A percentile compares a stretch with the other conserved stretches of the same genome.
These are phyloP conservation scores for Trichoderma sp. DNA, from an alignment of 2,329 filamentous ascomycete species.

Conservation along the genomic window DNA sequence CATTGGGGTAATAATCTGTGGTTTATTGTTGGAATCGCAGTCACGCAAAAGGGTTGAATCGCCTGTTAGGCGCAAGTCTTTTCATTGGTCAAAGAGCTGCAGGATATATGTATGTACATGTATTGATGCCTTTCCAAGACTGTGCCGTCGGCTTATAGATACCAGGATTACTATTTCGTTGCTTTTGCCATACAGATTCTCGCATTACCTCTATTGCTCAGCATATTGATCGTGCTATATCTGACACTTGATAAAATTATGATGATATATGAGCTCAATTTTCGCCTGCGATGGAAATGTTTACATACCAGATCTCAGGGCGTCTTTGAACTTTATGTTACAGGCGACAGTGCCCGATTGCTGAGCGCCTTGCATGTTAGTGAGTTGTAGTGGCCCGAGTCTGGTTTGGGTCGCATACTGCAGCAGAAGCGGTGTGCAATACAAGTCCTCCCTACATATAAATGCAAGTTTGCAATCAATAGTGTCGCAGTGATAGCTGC, in stretches of 20 bases:
- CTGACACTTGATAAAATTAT: neutral
- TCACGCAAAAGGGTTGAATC: neutral
- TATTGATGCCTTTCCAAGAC: neutral
- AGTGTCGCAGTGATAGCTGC: neutral
- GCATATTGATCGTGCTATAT: too few species aligned
- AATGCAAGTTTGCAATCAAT: neutral
- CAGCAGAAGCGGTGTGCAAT: neutral
- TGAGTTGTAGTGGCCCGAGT: neutral
- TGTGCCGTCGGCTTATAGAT: constrained; percentile 11
- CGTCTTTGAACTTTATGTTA: neutral
- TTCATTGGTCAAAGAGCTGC: neutral
- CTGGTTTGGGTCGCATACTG: neutral
- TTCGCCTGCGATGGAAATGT: neutral
- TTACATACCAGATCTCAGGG: neutral
- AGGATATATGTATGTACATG: neutral
- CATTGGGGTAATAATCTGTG: neutral
- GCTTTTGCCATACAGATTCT: neutral
- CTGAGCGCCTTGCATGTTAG: neutral
- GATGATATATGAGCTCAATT: neutral
- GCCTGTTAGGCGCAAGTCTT: neutral
- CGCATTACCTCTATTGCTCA: neutral
- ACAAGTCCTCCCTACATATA: neutral
- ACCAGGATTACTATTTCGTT: neutral
- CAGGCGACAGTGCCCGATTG: neutral
- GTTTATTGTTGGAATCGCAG: neutral